phyloP scores from a whole-genome alignment of 345 rosid species.

The Euphorbia lathyris region DNA sequence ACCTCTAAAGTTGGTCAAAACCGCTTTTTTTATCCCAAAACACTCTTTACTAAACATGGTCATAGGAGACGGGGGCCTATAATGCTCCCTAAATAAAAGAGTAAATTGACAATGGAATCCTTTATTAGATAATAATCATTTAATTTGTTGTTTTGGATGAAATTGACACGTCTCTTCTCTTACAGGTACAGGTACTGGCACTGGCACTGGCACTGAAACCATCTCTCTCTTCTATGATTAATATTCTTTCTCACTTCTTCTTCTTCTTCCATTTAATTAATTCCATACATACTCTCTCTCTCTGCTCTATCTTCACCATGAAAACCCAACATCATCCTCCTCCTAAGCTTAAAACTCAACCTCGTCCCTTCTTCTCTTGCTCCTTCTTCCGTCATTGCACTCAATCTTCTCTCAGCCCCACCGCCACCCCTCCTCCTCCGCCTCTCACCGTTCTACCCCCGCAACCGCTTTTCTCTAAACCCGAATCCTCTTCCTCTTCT shows the following conservation, averaged over 20 bases:
- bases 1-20: too few relatives aligned
- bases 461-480: conserved; percentile 17
- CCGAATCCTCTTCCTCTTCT: conserved; percentile 56
- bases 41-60: too few relatives aligned
- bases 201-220: background rate
- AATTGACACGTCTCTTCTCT: background rate
- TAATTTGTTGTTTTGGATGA: too few relatives aligned
- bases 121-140: too few relatives aligned
- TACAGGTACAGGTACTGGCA: too few relatives aligned
- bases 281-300: background rate
- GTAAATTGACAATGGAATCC: too few relatives aligned
- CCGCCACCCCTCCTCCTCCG: conserved; percentile 37
- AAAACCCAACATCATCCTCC: conserved; percentile 35
- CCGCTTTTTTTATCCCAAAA: too few relatives aligned
- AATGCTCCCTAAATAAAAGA: too few relatives aligned
- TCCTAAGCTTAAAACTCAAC: conserved; percentile 61
- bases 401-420: conserved; percentile 52
- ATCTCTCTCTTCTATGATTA: conserved; percentile 14
- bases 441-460: conserved; percentile 11
- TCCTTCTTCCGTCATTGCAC: conserved; percentile 84
- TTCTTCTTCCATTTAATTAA: background rate
- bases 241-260: background rate
- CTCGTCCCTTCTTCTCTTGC: conserved; percentile 72
- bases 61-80: too few relatives aligned
- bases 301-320: too few relatives aligned